Conservation (phyloP, 2,329 filamentous ascomycete species). For the Lecanicillium sp. region DNA sequence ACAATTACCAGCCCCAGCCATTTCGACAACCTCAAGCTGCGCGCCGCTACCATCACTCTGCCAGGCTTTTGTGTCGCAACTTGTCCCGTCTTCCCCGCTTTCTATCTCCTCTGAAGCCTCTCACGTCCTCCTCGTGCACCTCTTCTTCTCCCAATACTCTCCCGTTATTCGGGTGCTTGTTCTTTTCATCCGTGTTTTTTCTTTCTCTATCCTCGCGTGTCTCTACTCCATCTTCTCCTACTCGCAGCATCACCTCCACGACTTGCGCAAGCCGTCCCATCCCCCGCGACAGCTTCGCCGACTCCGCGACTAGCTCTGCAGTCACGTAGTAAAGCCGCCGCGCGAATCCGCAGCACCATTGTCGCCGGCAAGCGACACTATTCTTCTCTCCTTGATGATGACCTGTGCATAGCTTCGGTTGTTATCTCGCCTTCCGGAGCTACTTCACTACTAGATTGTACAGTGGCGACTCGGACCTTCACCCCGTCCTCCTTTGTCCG, state of each 20-base stretch:
- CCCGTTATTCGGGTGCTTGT: background rate
- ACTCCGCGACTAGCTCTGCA: no score
- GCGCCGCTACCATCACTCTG: no score
- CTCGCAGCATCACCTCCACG: background rate
- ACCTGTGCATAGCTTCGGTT: no score
- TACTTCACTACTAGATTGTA: no score
- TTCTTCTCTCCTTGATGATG: no score
- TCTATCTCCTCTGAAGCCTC: conserved; percentile 4
- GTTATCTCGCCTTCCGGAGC: no score
- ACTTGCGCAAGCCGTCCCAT: background rate
- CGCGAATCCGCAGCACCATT: no score
- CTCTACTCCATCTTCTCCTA: conserved; percentile 8
- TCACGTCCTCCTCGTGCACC: conserved; percentile 5
- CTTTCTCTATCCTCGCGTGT: conserved; percentile 3
- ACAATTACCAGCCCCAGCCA: background rate
- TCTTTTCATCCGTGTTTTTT: conserved; percentile 13
- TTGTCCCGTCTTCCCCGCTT: conserved; percentile 13
- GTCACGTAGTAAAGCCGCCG: no score
- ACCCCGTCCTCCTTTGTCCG: no score
- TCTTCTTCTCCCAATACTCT: conserved; percentile 4
- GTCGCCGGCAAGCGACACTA: no score
- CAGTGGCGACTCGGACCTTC: no score
- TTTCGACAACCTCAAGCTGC: background rate
- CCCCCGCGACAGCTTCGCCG: background rate
- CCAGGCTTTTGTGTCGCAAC: no score